These are phyloP conservation scores for Omphalotus olearius DNA, from an alignment of 1,284 basidiomycete species.

Conservation along the genomic window DNA sequence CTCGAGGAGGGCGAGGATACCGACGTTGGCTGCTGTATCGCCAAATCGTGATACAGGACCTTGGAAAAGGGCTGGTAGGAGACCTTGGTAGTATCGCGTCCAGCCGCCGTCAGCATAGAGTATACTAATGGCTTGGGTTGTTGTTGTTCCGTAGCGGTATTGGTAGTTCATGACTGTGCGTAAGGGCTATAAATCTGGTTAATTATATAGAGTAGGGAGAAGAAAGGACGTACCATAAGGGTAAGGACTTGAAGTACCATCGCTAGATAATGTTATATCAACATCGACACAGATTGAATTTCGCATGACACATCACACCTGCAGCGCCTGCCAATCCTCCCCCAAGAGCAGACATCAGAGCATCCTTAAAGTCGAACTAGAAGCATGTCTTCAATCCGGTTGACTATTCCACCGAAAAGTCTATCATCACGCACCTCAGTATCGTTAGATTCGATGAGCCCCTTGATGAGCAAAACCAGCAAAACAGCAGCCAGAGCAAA, in stretches of 20 bases:
- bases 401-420: not conserved
- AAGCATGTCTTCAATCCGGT: not conserved
- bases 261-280: conserved; percentile 35
- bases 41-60: conserved; percentile 80
- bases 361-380: conserved; percentile 74
- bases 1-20: conserved; percentile 71
- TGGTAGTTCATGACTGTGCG: conserved; percentile 93
- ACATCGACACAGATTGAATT: no score
- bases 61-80: conserved; percentile 77
- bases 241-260: conserved; percentile 88
- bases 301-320: conserved; percentile 33
- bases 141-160: conserved; percentile 76
- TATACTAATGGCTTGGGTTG: conserved; percentile 59
- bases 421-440: conserved; percentile 44
- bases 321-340: conserved; percentile 85
- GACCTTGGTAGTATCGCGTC: conserved; percentile 79
- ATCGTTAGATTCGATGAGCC: conserved; percentile 64
- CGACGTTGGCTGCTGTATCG: conserved; percentile 84
- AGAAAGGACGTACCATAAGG: conserved; percentile 57
- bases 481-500: conserved; percentile 30
- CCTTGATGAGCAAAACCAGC: conserved; percentile 58
- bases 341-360: conserved; percentile 76
- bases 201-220: conserved; percentile 5
- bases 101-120: conserved; percentile 79
- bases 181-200: conserved; percentile 42